Evolutionary conservation across 305 asterid species (phyloP), one percentile per base, ranked within the genome.

Genomic region (Andrographis paniculata): DNA sequence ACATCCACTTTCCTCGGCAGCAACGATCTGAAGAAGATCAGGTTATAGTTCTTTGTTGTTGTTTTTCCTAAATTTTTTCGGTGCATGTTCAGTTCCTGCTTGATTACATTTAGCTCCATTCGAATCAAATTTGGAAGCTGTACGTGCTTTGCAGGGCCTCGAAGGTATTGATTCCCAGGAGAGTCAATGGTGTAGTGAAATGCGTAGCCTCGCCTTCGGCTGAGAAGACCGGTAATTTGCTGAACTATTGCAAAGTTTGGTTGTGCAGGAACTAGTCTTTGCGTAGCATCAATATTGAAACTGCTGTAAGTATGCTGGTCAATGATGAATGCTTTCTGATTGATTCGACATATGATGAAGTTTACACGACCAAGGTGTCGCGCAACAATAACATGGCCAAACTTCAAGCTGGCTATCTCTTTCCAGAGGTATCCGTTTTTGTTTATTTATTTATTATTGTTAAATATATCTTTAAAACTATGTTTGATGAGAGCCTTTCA

Each of bases 321-420:
- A 16, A 18, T 20, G 42, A 42, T 11, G 24, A 33, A 5, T 46
- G 45, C 52, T 66, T 22, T 55, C 45, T 41, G 16, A 22, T 42
- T 50, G 33, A 31, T 55, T 49, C 52, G 41, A 17, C 49, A 17
- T 63, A 18, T 56, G 47, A 38, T 81, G 68, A 58, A 91, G 99
- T 80, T 70, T 72, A 73, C 74, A 79, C 50, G 60, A 91, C 96
- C 12, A 62, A 72, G 55, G 99, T 91, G 41, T 69, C 91, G 9
- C 87, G 99, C 50, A 91, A 87, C 52, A 87, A 72, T 48, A 91
- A 91, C 73, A 42, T 87, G 63, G 85, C 82, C 17, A 91, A 87
- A 45, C 96, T 91, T 58, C 96, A 91, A 76, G 96, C 96, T 65
- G 99, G 99, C 52, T 91, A 87, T 56, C 87, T 91, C 56, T 91